A percentile compares a stretch with the other conserved stretches of the same genome.
These are phyloP conservation scores for Pseudogymnoascus destructans DNA, from an alignment of 2,329 filamentous ascomycete genomes.

Conservation along the genomic window DNA sequence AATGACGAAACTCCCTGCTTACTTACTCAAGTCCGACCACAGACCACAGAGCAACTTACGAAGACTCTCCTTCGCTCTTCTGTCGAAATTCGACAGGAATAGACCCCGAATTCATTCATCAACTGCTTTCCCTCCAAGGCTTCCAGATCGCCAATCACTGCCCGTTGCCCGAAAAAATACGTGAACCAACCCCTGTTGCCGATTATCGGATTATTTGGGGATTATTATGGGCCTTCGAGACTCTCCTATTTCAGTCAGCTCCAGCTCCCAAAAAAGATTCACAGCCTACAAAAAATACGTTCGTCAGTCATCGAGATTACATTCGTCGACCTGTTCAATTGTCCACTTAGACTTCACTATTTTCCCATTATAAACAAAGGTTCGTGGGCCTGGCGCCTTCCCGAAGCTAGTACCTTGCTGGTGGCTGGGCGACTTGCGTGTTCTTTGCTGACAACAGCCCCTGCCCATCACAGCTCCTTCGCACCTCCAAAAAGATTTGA, in stretches of 20 bases:
- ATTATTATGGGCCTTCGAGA: background rate
- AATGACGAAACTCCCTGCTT: background rate
- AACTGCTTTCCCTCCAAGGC: background rate
- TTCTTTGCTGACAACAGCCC: background rate
- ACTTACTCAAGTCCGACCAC: background rate
- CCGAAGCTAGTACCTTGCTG: background rate
- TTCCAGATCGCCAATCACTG: background rate
- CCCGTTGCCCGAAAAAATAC: background rate
- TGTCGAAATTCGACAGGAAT: background rate
- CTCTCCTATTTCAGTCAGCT: background rate
- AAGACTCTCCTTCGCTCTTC: background rate
- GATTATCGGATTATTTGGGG: background rate
- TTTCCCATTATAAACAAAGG: background rate
- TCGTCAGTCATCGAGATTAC: background rate
- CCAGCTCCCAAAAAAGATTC: background rate
- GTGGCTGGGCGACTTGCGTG: background rate
- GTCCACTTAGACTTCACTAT: background rate
- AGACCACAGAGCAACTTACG: background rate
- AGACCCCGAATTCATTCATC: background rate
- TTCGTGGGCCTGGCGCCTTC: background rate
- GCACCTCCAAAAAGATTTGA: background rate
- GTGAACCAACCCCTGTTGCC: background rate
- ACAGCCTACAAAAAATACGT: background rate
- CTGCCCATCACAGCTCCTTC: background rate
- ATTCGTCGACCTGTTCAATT: background rate